Evolutionary conservation across 2,329 filamentous ascomycete species (phyloP), one percentile per base, ranked within the genome.

Genomic region (Fusarium praegraminearum): DNA sequence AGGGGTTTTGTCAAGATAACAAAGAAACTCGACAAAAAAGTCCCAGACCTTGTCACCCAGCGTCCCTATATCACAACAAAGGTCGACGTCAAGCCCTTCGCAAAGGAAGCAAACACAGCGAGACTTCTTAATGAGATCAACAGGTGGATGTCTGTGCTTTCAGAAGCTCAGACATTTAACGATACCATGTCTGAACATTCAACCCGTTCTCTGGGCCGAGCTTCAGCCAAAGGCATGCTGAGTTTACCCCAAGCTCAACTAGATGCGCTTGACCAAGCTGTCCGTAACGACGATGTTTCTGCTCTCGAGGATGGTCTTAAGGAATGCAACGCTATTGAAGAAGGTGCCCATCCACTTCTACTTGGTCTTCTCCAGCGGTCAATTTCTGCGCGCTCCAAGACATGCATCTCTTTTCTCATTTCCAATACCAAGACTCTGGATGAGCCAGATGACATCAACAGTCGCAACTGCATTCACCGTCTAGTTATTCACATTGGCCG

Each of bases 11-110:
- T 97, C 79, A 99, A 99, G 83, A 99, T 99, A 79, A 97, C 96
- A 53, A 99, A 99, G 84, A 99, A 99, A 81, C 84, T 98, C 46
- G 96, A 99, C 81, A 99, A 99, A 83, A 98, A 97, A 82, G 88
- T 98, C 4, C 86, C 91, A 2, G 86, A 88, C 46, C 88, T 90
- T 5, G 87, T 90, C 52, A 91, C 93, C 0, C 94, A 98, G 82
- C 90, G 93, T 77, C 89, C 90, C 61, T 99, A 98, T 76, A 86
- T 99, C 63, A 89, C 92, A 41, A 93, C 93, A 47, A 97, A 97
- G 82, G 95, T 99, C 60, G 93, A 97, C 72, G 90, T 93, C 3
- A 91, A 90, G 70, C 89, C 93, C 1, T 99, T 99, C 80, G 93
- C 95, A 20, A 94, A 93, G 67, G 95, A 88, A 68, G 83, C 79